Evolutionary conservation across 2,329 filamentous ascomycete species (phyloP).

Genomic region (Capronia americana): DNA sequence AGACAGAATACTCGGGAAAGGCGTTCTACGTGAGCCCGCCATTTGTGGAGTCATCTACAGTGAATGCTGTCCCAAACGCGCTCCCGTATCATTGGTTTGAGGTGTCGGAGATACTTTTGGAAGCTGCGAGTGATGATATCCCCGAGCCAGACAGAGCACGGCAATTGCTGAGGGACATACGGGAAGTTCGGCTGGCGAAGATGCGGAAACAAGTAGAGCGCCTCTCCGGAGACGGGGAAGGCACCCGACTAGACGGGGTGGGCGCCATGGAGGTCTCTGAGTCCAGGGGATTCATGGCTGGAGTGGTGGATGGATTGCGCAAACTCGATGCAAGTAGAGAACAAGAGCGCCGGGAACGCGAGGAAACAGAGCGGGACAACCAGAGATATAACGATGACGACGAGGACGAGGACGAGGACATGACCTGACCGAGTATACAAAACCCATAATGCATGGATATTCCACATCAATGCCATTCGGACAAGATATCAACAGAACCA

Average conservation of each 20-base stretch:
- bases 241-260: slow-evolving; percentile 79
- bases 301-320: slow-evolving; percentile 83
- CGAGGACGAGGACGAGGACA: slow-evolving; percentile 57
- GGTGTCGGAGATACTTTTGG: slow-evolving; percentile 82
- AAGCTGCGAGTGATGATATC: slow-evolving; percentile 84
- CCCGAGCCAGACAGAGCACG: slow-evolving; percentile 74
- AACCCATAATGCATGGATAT: slow-evolving; percentile 15
- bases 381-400: slow-evolving; percentile 61
- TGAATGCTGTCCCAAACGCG: slow-evolving; percentile 69
- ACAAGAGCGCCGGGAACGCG: slow-evolving; percentile 75
- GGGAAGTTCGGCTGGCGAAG: slow-evolving; percentile 89
- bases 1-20: slow-evolving; percentile 49
- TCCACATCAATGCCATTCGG: neutral
- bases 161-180: slow-evolving; percentile 76
- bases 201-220: slow-evolving; percentile 76
- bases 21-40: slow-evolving; percentile 66
- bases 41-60: slow-evolving; percentile 77
- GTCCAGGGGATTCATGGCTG: slow-evolving; percentile 79
- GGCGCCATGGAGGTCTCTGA: slow-evolving; percentile 94
- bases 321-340: slow-evolving; percentile 84
- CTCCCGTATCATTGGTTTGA: slow-evolving; percentile 97
- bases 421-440: slow-evolving; percentile 22
- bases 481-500: neutral
- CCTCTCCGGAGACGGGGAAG: slow-evolving; percentile 72
- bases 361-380: slow-evolving; percentile 69